Evolutionary conservation across 495 filamentous ascomycete genomes (phyloP), one percentile per base, ranked within the genome.

Genomic region (Xylaria sp.): DNA sequence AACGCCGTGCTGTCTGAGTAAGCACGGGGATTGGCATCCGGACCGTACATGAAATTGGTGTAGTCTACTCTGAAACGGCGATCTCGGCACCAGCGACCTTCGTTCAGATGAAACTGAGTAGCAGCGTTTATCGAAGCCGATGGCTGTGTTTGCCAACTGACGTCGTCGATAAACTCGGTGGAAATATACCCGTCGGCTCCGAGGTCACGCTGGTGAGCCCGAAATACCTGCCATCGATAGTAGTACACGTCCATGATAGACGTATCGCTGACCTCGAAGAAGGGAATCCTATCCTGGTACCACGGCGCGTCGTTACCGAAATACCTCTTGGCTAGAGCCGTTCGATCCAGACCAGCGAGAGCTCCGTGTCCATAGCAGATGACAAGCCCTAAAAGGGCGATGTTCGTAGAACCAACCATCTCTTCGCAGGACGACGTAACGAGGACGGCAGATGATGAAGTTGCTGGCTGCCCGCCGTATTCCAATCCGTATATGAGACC

Each of bases 81-180:
- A 58, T 80, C 77, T 1, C 78, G 77, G 55, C 72, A 76, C 78
- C 78, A 80, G 8, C 78, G 75, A 1, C 74, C 78, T 55, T 80
- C 78, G 24, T 75, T 74, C 33, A 80, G 72, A 52, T 80, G 78
- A 64, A 75, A 77, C 55, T 75, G 74, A 19, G 77, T 70, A 1
- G 78, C 78, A 35, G 77, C 71, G 77, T 79, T 29, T 26, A 70
- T 58, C 74, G 71, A 41, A 72, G 68, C 26, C 69, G 76, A 63
- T 48, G 76, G n/a, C 71, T 74, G 33, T 68, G 67, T 11, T 46
- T 68, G 52, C 77, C 77, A 80, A 43, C 73, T 55, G 0, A 79
- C 78, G 57, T 78, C 76, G 61, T 76, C 71, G 68, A 80, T 71
- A 59, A 80, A 80, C 35, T 80, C 78, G 40, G 76, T 80, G 1